Conservation (phyloP, 2,329 filamentous ascomycete genomes). For the Talaromyces sp. region DNA sequence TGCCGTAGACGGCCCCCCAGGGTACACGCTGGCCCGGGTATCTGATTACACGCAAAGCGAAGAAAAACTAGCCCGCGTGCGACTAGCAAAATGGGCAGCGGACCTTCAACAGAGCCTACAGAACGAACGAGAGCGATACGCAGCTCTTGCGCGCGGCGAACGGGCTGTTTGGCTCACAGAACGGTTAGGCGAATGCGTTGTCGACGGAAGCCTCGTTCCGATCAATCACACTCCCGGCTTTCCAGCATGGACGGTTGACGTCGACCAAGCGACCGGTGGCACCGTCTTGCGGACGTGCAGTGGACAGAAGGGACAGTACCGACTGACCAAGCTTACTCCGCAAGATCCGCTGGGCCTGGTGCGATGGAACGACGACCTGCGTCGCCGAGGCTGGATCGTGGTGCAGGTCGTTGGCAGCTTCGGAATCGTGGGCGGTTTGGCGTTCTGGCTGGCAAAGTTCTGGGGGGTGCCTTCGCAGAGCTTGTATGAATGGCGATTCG, state of each 20-base stretch:
- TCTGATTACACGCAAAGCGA: constrained; percentile 56
- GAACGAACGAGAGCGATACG: constrained; percentile 66
- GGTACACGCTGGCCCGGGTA: constrained; percentile 58
- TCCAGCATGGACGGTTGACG: constrained; percentile 18
- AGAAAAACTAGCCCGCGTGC: constrained; percentile 60
- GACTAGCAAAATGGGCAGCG: constrained; percentile 74
- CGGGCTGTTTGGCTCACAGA: constrained; percentile 65
- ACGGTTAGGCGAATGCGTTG: constrained; percentile 59
- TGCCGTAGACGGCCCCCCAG: constrained; percentile 27
- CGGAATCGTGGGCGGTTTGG: constrained; percentile 67
- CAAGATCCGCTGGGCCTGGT: constrained; percentile 78
- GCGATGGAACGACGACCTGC: constrained; percentile 61
- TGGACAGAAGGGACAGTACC: constrained; percentile 27
- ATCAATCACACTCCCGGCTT: constrained; percentile 36
- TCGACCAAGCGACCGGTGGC: constrained; percentile 19
- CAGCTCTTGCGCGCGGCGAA: constrained; percentile 57
- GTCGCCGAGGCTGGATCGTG: constrained; percentile 59
- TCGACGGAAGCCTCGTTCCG: constrained; percentile 58
- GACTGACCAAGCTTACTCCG: constrained; percentile 40
- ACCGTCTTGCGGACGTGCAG: constrained; percentile 20
- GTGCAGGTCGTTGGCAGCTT: constrained; percentile 70
- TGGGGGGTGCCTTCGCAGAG: constrained; percentile 19
- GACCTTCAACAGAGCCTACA: constrained; percentile 72
- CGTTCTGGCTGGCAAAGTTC: constrained; percentile 53
- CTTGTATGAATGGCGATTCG: constrained; percentile 10